Evolutionary conservation across 345 rosid genomes (phyloP).

Genomic region (Abelmoschus esculentus): DNA sequence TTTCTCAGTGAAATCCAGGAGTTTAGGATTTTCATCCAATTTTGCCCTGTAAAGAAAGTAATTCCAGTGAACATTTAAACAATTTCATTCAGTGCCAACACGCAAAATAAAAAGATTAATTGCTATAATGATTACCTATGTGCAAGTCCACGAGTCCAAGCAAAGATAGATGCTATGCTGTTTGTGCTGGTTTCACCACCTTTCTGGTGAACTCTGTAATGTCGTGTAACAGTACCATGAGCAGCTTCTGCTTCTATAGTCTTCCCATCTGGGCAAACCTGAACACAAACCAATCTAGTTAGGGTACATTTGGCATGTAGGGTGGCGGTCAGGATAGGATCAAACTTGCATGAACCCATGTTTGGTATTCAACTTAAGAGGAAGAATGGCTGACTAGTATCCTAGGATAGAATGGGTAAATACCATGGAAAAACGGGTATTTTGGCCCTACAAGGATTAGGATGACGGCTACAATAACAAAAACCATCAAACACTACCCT

Average conservation of each 20-base stretch:
- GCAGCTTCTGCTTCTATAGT: slow-evolving; percentile 99
- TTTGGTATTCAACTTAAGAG: background rate
- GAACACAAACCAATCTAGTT: slow-evolving; percentile 8
- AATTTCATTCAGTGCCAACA: background rate
- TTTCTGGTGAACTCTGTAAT: slow-evolving; percentile 95
- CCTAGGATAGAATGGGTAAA: background rate
- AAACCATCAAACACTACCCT: background rate
- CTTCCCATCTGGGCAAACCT: slow-evolving; percentile 99
- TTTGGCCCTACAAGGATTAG: background rate
- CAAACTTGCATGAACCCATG: background rate
- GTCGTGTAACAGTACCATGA: slow-evolving; percentile 95
- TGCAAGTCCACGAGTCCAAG: slow-evolving; percentile 97
- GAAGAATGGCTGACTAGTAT: background rate
- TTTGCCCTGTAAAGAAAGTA: slow-evolving; percentile 51
- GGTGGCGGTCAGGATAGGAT: background rate
- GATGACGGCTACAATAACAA: background rate
- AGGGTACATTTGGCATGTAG: background rate
- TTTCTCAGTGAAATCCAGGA: slow-evolving; percentile 75
- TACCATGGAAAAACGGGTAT: background rate
- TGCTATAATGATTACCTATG: slow-evolving; percentile 49
- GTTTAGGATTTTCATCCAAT: slow-evolving; percentile 73
- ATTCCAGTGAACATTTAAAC: background rate
- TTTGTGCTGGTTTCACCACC: slow-evolving; percentile 99
- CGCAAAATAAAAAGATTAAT: background rate
- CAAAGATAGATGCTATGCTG: slow-evolving; percentile 98